Evolutionary conservation across 768 basidiomycete genomes (phyloP).

Genomic region (Amanita rimosa): DNA sequence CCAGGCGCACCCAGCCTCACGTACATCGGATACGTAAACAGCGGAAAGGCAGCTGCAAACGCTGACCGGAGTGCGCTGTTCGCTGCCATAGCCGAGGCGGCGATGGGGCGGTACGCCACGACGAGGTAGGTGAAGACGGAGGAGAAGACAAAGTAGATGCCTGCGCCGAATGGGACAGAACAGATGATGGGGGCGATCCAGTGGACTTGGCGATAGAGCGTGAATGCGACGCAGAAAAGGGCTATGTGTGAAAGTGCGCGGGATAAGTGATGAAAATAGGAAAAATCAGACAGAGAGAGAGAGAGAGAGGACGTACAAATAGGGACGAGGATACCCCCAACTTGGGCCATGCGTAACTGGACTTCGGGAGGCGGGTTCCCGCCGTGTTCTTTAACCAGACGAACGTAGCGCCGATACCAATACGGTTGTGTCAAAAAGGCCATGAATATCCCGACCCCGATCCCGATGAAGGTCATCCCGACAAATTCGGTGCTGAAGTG

Average conservation of each 20-base stretch:
- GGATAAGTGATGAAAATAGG: slow-evolving; percentile 11
- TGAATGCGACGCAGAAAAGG: slow-evolving; percentile 55
- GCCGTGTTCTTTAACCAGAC: slow-evolving; percentile 24
- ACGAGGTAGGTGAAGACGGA: slow-evolving; percentile 64
- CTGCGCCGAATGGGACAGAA: slow-evolving; percentile 52
- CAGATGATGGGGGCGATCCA: slow-evolving; percentile 62
- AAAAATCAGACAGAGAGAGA: slow-evolving; percentile 27
- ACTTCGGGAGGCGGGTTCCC: slow-evolving; percentile 53
- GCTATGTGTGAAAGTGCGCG: slow-evolving; percentile 31
- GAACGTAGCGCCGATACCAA: slow-evolving; percentile 37
- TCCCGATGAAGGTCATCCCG: slow-evolving; percentile 50
- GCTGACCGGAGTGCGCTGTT: slow-evolving; percentile 52
- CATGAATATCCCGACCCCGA: slow-evolving; percentile 44
- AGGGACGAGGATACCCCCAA: slow-evolving; percentile 58
- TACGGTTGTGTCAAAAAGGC: slow-evolving; percentile 41
- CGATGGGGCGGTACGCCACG: slow-evolving; percentile 55
- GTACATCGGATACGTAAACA: slow-evolving; percentile 61
- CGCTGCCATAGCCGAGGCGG: slow-evolving; percentile 56
- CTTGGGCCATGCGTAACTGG: slow-evolving; percentile 52
- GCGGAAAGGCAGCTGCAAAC: slow-evolving; percentile 54
- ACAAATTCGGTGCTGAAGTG: slow-evolving; percentile 38
- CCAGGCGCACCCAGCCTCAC: slow-evolving; percentile 56
- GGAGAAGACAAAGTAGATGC: slow-evolving; percentile 59
- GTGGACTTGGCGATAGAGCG: slow-evolving; percentile 33
- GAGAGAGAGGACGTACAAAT: slow-evolving; percentile 36